A percentile compares a stretch with the other conserved stretches of the same genome.
Evolutionary conservation across 768 basidiomycete species (phyloP).

Genomic region (Leccinum fibrillosum): DNA sequence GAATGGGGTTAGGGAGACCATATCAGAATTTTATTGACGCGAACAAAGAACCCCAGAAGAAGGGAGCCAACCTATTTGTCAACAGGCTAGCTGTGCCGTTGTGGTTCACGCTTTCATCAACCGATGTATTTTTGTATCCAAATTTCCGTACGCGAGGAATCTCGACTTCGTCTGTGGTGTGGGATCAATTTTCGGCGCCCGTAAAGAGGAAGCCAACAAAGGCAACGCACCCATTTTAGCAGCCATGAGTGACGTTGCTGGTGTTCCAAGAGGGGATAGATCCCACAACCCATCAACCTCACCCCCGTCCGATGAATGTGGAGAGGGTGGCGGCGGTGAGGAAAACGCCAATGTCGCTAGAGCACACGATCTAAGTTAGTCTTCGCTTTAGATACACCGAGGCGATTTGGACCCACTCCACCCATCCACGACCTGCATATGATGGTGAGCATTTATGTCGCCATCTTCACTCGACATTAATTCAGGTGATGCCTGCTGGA

Average conservation of each 20-base stretch:
- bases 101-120: conserved; percentile 2
- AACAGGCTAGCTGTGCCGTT: conserved; percentile 9
- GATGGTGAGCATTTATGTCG: conserved; percentile 40
- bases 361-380: conserved; percentile 5
- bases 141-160: conserved; percentile 52
- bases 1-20: conserved; percentile 27
- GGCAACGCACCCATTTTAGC: conserved; percentile 47
- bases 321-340: conserved; percentile 37
- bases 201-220: neutral
- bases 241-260: conserved; percentile 37
- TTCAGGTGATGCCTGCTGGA: conserved; percentile 21
- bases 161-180: conserved; percentile 43
- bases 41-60: conserved; percentile 17
- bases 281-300: conserved; percentile 53
- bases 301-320: conserved; percentile 37
- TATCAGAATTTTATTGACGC: conserved; percentile 16
- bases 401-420: conserved; percentile 48
- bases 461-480: conserved; percentile 39
- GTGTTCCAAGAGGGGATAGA: conserved; percentile 45
- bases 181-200: conserved; percentile 3
- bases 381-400: neutral
- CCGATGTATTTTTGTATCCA: conserved; percentile 30
- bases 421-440: conserved; percentile 60
- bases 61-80: conserved; percentile 24
- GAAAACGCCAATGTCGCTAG: conserved; percentile 38